phyloP scores from a whole-genome alignment of 495 filamentous ascomycete genomes.

The Penicillium roqueforti region DNA sequence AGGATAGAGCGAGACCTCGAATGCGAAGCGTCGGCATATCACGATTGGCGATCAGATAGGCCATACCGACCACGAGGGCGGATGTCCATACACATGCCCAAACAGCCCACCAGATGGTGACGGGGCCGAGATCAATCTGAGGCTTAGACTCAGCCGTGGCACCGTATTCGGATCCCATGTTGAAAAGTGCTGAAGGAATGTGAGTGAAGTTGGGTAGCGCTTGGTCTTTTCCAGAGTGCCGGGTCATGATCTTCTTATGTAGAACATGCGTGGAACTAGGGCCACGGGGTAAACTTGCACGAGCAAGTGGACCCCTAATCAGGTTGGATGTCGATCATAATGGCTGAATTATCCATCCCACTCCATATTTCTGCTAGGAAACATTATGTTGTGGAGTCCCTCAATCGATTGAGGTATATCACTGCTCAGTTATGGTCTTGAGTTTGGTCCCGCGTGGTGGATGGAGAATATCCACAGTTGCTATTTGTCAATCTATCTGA shows the following conservation, averaged over 20 bases:
- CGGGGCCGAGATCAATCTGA: constrained; percentile 19
- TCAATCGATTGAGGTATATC: background rate
- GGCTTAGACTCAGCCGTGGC: constrained; percentile 29
- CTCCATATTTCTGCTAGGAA: background rate
- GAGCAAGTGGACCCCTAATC: background rate
- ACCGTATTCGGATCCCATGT: constrained; percentile 38
- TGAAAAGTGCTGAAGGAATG: constrained; percentile 23
- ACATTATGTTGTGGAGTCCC: background rate
- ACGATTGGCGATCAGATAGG: constrained; percentile 53
- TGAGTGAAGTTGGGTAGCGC: constrained; percentile 30
- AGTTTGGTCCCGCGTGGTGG: background rate
- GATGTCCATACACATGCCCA: constrained; percentile 51
- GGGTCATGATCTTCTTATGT: constrained; percentile 5
- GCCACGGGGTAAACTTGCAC: background rate
- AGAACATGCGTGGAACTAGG: background rate
- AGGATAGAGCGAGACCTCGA: constrained; percentile 55
- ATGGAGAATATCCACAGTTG: background rate
- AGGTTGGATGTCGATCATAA: background rate
- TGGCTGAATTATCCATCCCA: no score
- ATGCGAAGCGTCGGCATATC: constrained; percentile 57
- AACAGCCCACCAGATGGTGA: constrained; percentile 33
- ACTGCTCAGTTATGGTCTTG: background rate
- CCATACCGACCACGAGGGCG: constrained; percentile 48
- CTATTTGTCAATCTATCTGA: background rate
- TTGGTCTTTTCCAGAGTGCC: background rate